phyloP scores from a whole-genome alignment of 495 filamentous ascomycete species.

The Hypoxylon crocopeplum region DNA sequence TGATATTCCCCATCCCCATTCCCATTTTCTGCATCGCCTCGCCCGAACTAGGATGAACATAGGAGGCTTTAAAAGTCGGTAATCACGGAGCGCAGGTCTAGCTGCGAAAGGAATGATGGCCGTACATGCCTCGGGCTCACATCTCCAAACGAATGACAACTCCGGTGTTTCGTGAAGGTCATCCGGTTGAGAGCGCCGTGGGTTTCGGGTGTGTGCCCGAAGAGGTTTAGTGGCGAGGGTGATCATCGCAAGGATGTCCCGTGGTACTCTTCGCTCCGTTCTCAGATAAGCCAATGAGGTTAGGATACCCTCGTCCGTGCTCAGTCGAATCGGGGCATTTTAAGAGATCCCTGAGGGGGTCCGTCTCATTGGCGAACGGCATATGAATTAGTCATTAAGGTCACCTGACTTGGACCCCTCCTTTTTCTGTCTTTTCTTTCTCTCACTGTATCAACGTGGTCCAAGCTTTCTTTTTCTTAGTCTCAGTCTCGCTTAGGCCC shows the following conservation, averaged over 20 bases:
- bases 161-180: conserved; percentile 35
- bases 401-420: conserved; percentile 1
- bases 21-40: conserved; percentile 27
- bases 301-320: conserved; percentile 8
- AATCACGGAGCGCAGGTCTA: conserved; percentile 31
- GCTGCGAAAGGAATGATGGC: conserved; percentile 39
- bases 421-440: neutral
- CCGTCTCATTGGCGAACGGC: conserved; percentile 11
- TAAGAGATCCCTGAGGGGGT: neutral
- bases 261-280: conserved; percentile 10
- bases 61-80: conserved; percentile 24
- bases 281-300: conserved; percentile 33
- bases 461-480: conserved; percentile 5
- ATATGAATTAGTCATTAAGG: conserved; percentile 15
- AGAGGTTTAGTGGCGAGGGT: conserved; percentile 13
- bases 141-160: conserved; percentile 57
- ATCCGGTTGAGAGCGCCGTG: conserved; percentile 32
- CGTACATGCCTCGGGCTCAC: conserved; percentile 44
- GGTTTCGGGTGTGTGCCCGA: conserved; percentile 29
- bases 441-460: conserved; percentile 5
- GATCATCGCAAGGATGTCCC: conserved; percentile 24
- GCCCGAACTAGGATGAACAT: neutral
- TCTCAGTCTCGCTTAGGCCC: conserved; percentile 32
- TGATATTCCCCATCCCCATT: conserved; percentile 20
- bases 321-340: conserved; percentile 31